Conservation (phyloP, 331 rosid species). For the Acacia pycnantha region DNA sequence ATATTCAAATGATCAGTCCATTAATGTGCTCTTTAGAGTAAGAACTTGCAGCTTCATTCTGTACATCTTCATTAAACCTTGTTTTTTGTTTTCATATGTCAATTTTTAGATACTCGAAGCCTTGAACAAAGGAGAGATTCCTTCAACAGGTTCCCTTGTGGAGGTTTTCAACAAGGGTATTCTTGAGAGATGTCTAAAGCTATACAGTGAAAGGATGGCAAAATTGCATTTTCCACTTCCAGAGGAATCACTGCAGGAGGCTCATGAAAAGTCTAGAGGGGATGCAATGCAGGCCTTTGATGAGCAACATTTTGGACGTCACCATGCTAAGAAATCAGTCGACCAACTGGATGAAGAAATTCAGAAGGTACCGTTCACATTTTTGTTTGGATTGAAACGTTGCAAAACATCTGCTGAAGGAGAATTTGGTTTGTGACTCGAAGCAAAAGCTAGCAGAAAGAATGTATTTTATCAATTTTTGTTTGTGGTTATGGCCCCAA, state of each 20-base stretch:
- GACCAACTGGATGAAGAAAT: constrained; percentile 78
- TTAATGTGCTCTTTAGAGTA: background rate
- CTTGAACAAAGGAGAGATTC: constrained; percentile 98
- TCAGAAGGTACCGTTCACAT: constrained; percentile 52
- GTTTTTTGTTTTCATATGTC: constrained; percentile 18
- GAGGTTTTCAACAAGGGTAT: constrained; percentile 93
- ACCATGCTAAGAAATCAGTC: constrained; percentile 90
- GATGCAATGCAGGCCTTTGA: constrained; percentile 69
- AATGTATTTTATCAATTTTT: background rate
- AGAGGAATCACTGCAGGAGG: constrained; percentile 53
- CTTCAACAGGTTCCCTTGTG: constrained; percentile 96
- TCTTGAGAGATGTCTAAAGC: constrained; percentile 85
- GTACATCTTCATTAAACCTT: constrained; percentile 12
- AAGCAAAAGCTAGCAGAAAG: background rate
- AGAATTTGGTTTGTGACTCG: background rate
- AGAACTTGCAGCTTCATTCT: constrained; percentile 14
- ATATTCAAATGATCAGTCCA: background rate
- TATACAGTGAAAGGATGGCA: constrained; percentile 61
- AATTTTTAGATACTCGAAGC: constrained; percentile 83
- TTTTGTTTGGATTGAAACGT: background rate
- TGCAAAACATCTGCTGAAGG: background rate
- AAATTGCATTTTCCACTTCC: constrained; percentile 62
- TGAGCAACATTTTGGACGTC: constrained; percentile 84
- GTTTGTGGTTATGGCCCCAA: background rate
- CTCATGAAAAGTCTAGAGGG: constrained; percentile 57